Conservation (phyloP, 768 basidiomycete species). For the Tulasnella sp. region DNA sequence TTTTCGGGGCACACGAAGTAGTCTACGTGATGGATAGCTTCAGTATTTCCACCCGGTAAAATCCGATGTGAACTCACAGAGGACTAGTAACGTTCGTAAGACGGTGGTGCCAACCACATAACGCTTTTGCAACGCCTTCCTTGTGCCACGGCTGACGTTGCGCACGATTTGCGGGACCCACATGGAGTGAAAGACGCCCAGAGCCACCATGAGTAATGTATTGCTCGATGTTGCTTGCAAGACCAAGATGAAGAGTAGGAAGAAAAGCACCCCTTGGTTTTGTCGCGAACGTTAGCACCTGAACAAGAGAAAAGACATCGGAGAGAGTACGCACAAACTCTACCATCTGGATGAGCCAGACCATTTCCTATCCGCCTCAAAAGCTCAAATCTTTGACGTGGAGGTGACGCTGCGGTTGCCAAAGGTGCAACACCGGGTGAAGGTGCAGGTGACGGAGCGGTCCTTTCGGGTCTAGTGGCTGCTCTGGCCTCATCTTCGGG, state of each 20-base stretch:
- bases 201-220: constrained; percentile 54
- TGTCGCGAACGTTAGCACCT: neutral
- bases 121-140: constrained; percentile 51
- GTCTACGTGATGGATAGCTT: constrained; percentile 37
- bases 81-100: constrained; percentile 53
- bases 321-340: constrained; percentile 14
- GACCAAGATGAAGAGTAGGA: constrained; percentile 57
- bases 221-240: constrained; percentile 59
- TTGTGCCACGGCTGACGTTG: constrained; percentile 56
- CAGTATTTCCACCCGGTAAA: constrained; percentile 3
- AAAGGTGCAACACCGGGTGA: neutral
- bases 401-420: neutral
- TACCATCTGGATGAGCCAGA: constrained; percentile 7
- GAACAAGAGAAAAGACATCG: neutral
- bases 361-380: neutral
- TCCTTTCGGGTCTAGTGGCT: constrained; percentile 22
- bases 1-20: constrained; percentile 76
- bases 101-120: constrained; percentile 70
- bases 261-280: constrained; percentile 48
- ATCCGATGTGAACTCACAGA: constrained; percentile 46
- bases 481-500: constrained; percentile 43
- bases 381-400: neutral
- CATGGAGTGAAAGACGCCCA: constrained; percentile 61
- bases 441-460: constrained; percentile 22
- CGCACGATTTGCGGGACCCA: constrained; percentile 82